These are phyloP conservation scores for Neurospora cerealis DNA, from an alignment of 495 filamentous ascomycete species.

Conservation along the genomic window DNA sequence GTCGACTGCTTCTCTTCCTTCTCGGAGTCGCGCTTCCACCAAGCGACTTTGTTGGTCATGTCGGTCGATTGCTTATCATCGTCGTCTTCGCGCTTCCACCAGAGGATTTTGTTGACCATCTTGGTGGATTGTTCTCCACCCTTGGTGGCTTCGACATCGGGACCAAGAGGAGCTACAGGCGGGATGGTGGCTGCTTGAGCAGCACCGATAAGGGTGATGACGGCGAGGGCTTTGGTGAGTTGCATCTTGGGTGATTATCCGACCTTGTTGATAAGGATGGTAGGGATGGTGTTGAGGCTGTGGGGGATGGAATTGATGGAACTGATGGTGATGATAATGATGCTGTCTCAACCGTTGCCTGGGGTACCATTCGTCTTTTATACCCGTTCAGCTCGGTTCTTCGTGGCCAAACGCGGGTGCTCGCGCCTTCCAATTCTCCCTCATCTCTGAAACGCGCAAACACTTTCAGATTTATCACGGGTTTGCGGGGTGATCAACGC, in stretches of 20 bases:
- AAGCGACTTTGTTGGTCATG: neutral
- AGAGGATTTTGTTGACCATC: no score
- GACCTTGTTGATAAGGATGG: neutral
- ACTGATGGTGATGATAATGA: neutral
- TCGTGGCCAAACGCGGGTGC: no score
- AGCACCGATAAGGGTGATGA: neutral
- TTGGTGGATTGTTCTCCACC: no score
- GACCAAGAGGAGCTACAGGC: neutral
- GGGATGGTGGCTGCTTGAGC: neutral
- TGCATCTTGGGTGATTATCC: neutral
- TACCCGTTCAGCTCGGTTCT: neutral
- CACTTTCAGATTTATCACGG: no score
- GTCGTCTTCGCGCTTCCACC: no score
- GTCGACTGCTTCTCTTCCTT: no score
- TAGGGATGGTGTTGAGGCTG: neutral
- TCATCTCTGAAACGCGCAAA: no score
- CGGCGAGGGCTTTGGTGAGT: neutral
- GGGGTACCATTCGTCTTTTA: neutral
- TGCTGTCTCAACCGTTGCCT: neutral
- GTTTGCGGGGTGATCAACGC: no score
- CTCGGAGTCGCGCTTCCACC: no score
- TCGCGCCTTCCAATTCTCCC: no score
- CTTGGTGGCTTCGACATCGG: no score
- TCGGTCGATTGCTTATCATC: neutral
- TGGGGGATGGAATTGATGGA: neutral